Evolutionary conservation across 1,139 yeast genomes (phyloP), one percentile per base, ranked within the genome.

Genomic region (Yamadazyma oceani): DNA sequence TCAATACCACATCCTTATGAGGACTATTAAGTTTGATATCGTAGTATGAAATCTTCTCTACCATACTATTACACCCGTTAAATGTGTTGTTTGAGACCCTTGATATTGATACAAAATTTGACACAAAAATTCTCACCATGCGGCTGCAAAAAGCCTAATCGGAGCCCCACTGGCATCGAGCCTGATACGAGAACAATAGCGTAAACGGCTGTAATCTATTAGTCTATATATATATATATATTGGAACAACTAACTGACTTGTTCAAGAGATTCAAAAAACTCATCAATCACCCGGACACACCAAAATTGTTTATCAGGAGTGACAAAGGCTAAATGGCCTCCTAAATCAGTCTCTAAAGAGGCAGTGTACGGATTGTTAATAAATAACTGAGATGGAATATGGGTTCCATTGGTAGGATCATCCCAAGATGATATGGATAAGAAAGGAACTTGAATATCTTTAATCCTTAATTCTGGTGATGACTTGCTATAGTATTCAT

Each of bases 331-430:
- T 49, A 75, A 68, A 51, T 73, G 78, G 7, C 88, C 89, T 30
- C 94, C 74, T 36, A 82, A 71, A 36, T 73, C 72, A 16, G 71
- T 64, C 46, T 66, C 69, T 10, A 67, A 64, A 46, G 66, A 43
- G n/a, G 60, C 54, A 29, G 66, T 51, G 43, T 65, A 46, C 5
- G 72, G 69, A 42, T 66, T 69, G 13, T 46, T 40, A 26, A 46
- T 39, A 30, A 61, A 55, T 33, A 58, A 58, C 35, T 49, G 45
- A 12, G 46, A 37, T 1, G 75, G 75, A 32, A 66, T 55, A 35
- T 56, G 53, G 5, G 72, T 67, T 12, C 88, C 82, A 19, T 82
- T 81, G 23, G 92, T 80, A 4, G 97, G 97, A 56, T 90, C 97
- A 57, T 90, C 97, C 16, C 70, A 60, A 1, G 97, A 73, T 53